These are phyloP conservation scores for Schizothecium vesticola DNA, from an alignment of 495 filamentous ascomycete species.

Conservation along the genomic window DNA sequence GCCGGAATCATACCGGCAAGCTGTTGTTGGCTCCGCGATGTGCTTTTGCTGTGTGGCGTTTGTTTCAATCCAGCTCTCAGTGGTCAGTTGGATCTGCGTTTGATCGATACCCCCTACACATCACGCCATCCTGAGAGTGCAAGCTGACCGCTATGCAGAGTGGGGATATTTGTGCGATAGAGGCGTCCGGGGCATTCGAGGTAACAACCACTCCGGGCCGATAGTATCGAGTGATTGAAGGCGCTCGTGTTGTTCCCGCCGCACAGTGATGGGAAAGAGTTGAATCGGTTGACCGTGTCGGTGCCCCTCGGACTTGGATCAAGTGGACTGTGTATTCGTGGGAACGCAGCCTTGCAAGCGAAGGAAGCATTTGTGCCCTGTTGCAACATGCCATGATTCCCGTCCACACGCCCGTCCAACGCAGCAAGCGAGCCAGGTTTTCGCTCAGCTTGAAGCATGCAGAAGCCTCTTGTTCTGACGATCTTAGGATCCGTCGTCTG, in stretches of 20 bases:
- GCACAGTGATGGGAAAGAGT: neutral
- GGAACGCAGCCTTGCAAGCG: neutral
- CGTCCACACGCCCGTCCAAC: neutral
- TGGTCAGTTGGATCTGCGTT: slow-evolving; percentile 20
- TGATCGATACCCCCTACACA: slow-evolving; percentile 10
- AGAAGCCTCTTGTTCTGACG: neutral
- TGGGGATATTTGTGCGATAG: slow-evolving; percentile 12
- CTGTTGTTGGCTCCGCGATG: neutral
- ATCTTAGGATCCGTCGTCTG: neutral
- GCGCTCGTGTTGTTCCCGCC: neutral
- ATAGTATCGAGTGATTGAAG: neutral
- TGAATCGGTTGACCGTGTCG: neutral
- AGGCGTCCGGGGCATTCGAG: neutral
- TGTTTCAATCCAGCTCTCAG: slow-evolving; percentile 13
- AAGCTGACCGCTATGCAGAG: slow-evolving; percentile 9
- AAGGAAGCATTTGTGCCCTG: neutral
- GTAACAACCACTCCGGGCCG: slow-evolving; percentile 1
- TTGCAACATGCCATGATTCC: neutral
- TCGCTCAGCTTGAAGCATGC: neutral
- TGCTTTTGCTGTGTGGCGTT: neutral
- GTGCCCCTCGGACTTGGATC: neutral
- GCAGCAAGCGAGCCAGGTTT: neutral
- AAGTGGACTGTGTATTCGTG: neutral
- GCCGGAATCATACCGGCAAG: slow-evolving; percentile 10
- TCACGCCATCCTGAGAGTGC: neutral